Evolutionary conservation across 2,329 filamentous ascomycete species (phyloP).

Genomic region (Fusarium camptoceras): DNA sequence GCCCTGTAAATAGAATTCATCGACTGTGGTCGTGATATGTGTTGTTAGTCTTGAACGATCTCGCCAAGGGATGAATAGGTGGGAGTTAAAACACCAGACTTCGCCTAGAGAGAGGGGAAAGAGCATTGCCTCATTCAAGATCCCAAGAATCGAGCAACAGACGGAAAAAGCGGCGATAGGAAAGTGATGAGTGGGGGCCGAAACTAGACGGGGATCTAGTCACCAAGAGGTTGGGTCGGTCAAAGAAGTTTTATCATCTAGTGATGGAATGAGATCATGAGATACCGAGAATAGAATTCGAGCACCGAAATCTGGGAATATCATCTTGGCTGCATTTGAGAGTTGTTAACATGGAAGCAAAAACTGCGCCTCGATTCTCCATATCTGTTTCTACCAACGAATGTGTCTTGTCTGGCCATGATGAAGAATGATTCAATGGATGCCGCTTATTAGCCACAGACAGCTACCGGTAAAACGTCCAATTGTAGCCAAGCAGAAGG

Average conservation of each 20-base stretch:
- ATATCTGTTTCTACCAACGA: conserved; percentile 14
- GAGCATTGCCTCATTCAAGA: conserved; percentile 15
- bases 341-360: background rate
- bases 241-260: background rate
- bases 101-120: background rate
- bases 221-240: conserved; percentile 27
- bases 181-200: conserved; percentile 32
- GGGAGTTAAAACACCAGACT: conserved; percentile 1
- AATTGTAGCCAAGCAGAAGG: conserved; percentile 30
- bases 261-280: conserved; percentile 28
- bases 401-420: background rate
- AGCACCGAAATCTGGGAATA: conserved; percentile 13
- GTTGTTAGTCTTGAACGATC: background rate
- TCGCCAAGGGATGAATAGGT: background rate
- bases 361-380: conserved; percentile 19
- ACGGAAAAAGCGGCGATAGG: conserved; percentile 13
- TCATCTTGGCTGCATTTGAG: conserved; percentile 9
- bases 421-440: background rate
- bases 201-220: conserved; percentile 8
- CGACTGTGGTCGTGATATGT: background rate
- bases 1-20: conserved; percentile 34
- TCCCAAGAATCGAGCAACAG: background rate
- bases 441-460: background rate
- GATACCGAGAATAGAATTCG: conserved; percentile 39
- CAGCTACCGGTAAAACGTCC: background rate